A percentile compares a stretch with the other conserved stretches of the same genome.
These are phyloP conservation scores for Agrocybe praecox DNA, from an alignment of 768 basidiomycete genomes.

Conservation along the genomic window DNA sequence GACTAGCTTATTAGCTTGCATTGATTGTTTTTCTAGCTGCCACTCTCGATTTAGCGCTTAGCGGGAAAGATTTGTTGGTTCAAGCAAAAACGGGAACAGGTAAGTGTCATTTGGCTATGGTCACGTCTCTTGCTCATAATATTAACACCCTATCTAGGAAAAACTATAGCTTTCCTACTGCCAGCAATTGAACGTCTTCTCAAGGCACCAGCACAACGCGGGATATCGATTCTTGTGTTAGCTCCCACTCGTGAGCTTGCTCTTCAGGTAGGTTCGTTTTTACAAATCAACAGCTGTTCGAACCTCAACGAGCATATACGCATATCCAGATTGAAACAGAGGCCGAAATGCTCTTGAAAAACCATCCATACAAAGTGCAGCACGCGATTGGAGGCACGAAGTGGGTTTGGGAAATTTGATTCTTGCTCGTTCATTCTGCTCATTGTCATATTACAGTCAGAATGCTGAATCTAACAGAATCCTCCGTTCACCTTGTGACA, in stretches of 20 bases:
- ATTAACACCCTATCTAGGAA: slow-evolving; percentile 35
- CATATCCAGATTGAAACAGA: slow-evolving; percentile 57
- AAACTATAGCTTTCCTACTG: slow-evolving; percentile 77
- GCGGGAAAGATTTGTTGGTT: slow-evolving; percentile 46
- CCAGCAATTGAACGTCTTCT: slow-evolving; percentile 71
- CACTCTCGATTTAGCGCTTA: slow-evolving; percentile 40
- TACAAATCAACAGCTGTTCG: slow-evolving; percentile 30
- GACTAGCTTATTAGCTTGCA: background rate
- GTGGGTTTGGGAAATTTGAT: slow-evolving; percentile 22
- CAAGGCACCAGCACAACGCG: slow-evolving; percentile 29
- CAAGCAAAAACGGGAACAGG: slow-evolving; percentile 67
- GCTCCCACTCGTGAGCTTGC: slow-evolving; percentile 79
- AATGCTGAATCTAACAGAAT: slow-evolving; percentile 21
- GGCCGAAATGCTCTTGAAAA: slow-evolving; percentile 47
- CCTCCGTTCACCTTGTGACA: slow-evolving; percentile 37
- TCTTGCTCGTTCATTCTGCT: background rate
- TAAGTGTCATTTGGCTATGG: slow-evolving; percentile 21
- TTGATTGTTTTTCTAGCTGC: slow-evolving; percentile 27
- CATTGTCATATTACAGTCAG: slow-evolving; percentile 12
- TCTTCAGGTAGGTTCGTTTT: slow-evolving; percentile 55
- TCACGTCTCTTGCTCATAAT: background rate
- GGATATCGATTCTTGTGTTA: slow-evolving; percentile 63
- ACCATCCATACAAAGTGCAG: slow-evolving; percentile 44
- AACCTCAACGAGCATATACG: slow-evolving; percentile 24
- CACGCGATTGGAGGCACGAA: slow-evolving; percentile 61